Evolutionary conservation across 2,329 filamentous ascomycete species (phyloP).

Genomic region (Trematosphaeria pertusa): DNA sequence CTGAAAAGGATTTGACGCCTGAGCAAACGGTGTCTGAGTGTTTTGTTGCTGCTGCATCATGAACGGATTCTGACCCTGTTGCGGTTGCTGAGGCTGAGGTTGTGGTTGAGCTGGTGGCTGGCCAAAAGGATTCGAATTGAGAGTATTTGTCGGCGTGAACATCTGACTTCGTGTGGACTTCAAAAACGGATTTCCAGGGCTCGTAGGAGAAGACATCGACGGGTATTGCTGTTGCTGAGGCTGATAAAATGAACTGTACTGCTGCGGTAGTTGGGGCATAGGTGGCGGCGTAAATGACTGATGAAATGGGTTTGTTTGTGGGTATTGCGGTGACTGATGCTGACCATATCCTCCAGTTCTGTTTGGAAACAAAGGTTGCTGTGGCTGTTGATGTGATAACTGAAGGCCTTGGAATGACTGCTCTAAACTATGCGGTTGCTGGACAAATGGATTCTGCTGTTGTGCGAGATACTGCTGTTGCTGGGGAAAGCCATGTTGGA

Average conservation of each 20-base stretch:
- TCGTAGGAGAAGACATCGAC: constrained; percentile 48
- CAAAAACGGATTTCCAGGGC: constrained; percentile 53
- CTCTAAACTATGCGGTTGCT: constrained; percentile 57
- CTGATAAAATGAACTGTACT: constrained; percentile 44
- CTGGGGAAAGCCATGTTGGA: constrained; percentile 27
- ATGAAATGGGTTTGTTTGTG: constrained; percentile 50
- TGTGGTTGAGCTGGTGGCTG: constrained; percentile 31
- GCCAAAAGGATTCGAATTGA: constrained; percentile 49
- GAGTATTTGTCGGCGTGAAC: constrained; percentile 42
- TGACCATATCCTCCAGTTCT: constrained; percentile 69
- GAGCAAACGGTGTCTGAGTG: constrained; percentile 66
- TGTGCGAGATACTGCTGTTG: constrained; percentile 21
- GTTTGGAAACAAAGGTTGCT: constrained; percentile 70
- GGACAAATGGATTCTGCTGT: constrained; percentile 29
- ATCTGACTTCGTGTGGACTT: constrained; percentile 52
- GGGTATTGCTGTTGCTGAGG: constrained; percentile 43
- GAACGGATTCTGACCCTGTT: constrained; percentile 16
- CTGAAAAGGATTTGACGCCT: constrained; percentile 69
- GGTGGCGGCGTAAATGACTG: constrained; percentile 51
- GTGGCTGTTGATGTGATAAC: constrained; percentile 53
- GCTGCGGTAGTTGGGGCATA: constrained; percentile 49
- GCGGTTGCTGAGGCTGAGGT: constrained; percentile 23
- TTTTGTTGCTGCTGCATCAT: constrained; percentile 24
- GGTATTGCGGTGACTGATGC: constrained; percentile 46
- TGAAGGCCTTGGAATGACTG: constrained; percentile 79